Evolutionary conservation across 108 stramenopile species (phyloP).

Genomic region (Tribonema minus): DNA sequence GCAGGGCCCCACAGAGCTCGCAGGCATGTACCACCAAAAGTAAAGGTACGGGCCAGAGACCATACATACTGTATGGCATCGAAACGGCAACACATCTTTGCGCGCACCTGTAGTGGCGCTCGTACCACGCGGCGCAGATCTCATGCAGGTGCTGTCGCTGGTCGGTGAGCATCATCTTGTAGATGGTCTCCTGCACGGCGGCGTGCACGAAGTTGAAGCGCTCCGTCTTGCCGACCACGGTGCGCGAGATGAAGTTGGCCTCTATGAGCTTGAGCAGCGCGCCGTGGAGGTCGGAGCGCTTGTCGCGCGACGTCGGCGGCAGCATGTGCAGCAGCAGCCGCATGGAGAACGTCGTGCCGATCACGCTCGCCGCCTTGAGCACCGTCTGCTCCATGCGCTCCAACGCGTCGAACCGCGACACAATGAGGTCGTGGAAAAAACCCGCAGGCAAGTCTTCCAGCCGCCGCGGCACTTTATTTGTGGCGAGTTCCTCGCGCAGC

Average conservation of each 20-base stretch:
- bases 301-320: constrained; percentile 8
- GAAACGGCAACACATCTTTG: too few relatives aligned
- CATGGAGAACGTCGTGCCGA: constrained; percentile 33
- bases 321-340: constrained; percentile 40
- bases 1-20: too few relatives aligned
- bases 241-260: constrained; percentile 38
- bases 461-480: neutral
- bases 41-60: too few relatives aligned
- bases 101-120: constrained; percentile 22
- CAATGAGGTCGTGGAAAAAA: constrained; percentile 31
- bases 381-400: constrained; percentile 40
- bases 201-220: constrained; percentile 44
- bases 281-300: constrained; percentile 2
- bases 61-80: too few relatives aligned
- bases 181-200: constrained; percentile 40
- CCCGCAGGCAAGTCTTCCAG: constrained; percentile 28
- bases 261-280: constrained; percentile 46
- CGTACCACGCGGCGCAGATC: constrained; percentile 46
- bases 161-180: constrained; percentile 50
- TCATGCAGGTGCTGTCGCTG: constrained; percentile 46
- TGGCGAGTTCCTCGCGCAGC: constrained; percentile 7
- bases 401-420: constrained; percentile 39
- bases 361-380: constrained; percentile 38
- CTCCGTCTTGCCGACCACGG: constrained; percentile 40
- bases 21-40: too few relatives aligned